phyloP scores from a whole-genome alignment of 2,329 filamentous ascomycete species.

The Ambrosiella xylebori region DNA sequence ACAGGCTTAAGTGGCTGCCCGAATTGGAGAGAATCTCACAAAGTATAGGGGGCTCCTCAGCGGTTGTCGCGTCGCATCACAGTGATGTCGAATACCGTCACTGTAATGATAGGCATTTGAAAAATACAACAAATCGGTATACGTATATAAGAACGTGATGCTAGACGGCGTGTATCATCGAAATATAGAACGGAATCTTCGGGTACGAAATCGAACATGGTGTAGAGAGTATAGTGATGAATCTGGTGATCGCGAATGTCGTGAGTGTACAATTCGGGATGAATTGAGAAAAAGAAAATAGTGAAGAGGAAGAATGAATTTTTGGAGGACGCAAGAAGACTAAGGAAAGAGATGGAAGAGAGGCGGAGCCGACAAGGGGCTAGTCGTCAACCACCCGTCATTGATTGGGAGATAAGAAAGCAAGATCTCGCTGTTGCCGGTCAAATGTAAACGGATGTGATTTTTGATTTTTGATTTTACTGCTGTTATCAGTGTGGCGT shows the following conservation, averaged over 20 bases:
- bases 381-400: not conserved
- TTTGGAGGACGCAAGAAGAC: constrained; percentile 3
- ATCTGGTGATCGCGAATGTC: not conserved
- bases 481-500: not conserved
- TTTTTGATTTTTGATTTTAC: not conserved
- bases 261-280: not conserved
- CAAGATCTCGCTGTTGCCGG: not conserved
- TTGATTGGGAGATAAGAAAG: not conserved
- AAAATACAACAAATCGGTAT: too few species aligned
- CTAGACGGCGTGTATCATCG: too few species aligned
- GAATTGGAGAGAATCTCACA: too few species aligned
- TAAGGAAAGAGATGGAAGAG: not conserved
- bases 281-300: not conserved
- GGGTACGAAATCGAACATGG: too few species aligned
- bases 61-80: too few species aligned
- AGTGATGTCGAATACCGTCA: too few species aligned
- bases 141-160: too few species aligned
- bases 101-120: too few species aligned
- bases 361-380: not conserved
- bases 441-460: not conserved
- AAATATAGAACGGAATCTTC: too few species aligned
- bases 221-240: not conserved
- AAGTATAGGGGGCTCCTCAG: too few species aligned
- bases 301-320: not conserved
- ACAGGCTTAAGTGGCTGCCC: too few species aligned